Evolutionary conservation across 306 rosid genomes (phyloP).

Genomic region (Prunus armeniaca): DNA sequence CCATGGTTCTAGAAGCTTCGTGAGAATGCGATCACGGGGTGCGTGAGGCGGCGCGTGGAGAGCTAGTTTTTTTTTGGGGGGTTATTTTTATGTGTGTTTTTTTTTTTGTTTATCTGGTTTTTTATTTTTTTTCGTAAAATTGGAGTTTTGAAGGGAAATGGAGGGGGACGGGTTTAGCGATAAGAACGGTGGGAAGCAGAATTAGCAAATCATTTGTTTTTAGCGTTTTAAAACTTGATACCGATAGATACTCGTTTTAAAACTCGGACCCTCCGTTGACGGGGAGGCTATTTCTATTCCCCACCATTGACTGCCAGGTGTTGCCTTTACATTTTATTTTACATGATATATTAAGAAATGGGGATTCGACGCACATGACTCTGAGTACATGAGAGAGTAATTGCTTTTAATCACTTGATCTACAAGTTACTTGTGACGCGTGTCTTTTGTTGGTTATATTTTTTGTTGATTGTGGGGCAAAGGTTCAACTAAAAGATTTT

Average conservation of each 20-base stretch:
- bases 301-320: neutral
- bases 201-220: neutral
- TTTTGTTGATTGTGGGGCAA: too few relatives aligned
- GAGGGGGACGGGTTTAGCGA: neutral
- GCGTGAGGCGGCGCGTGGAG: slow-evolving; percentile 23
- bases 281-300: neutral
- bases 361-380: too few relatives aligned
- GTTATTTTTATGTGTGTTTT: neutral
- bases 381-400: too few relatives aligned
- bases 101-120: neutral
- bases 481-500: too few relatives aligned
- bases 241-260: neutral
- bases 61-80: neutral
- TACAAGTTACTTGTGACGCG: too few relatives aligned
- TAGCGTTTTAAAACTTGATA: neutral
- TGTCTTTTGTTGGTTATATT: too few relatives aligned
- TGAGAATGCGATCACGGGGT: neutral
- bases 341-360: too few relatives aligned
- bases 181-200: neutral
- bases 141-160: neutral
- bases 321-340: too few relatives aligned
- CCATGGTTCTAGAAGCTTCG: slow-evolving; percentile 37
- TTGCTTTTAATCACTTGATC: too few relatives aligned
- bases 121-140: neutral
- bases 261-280: neutral